Conservation (phyloP, 805 yeast genomes). For the Candida lessepsii region DNA sequence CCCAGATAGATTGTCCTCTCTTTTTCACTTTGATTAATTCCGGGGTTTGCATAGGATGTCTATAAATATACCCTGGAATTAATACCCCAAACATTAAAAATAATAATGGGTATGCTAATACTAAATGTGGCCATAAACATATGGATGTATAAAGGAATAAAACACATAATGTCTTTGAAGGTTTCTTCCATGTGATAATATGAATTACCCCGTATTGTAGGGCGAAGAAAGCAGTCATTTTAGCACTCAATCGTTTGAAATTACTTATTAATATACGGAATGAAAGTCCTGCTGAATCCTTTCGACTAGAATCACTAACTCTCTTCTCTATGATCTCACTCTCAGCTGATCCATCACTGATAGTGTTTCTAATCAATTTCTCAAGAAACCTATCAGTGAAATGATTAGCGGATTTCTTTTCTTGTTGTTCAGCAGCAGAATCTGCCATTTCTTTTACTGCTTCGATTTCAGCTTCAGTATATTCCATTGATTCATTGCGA, state of each 20-base stretch:
- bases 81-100: conserved; percentile 55
- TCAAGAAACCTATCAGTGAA: conserved; percentile 61
- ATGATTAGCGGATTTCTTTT: conserved; percentile 29
- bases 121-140: conserved; percentile 69
- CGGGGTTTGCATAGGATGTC: conserved; percentile 61
- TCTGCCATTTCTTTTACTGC: conserved; percentile 27
- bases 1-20: conserved; percentile 56
- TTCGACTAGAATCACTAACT: conserved; percentile 44
- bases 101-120: conserved; percentile 62
- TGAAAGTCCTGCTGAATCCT: conserved; percentile 53
- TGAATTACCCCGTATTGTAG: conserved; percentile 61
- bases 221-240: conserved; percentile 56
- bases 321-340: conserved; percentile 42
- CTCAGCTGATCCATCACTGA: conserved; percentile 51
- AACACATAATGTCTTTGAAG: conserved; percentile 62
- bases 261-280: conserved; percentile 55
- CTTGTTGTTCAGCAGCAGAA: conserved; percentile 26
- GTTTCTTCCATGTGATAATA: conserved; percentile 71
- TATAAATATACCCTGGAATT: conserved; percentile 64
- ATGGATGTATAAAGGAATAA: conserved; percentile 62
- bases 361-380: conserved; percentile 47
- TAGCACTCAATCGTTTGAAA: conserved; percentile 53
- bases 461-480: conserved; percentile 28
- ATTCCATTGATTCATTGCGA: conserved; percentile 10
- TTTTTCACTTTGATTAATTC: conserved; percentile 44